Percentiles rank a stretch among this genome's conserved stretches.
Conservation (phyloP, 2,329 filamentous ascomycete genomes). For the Orbilia oligospora region DNA sequence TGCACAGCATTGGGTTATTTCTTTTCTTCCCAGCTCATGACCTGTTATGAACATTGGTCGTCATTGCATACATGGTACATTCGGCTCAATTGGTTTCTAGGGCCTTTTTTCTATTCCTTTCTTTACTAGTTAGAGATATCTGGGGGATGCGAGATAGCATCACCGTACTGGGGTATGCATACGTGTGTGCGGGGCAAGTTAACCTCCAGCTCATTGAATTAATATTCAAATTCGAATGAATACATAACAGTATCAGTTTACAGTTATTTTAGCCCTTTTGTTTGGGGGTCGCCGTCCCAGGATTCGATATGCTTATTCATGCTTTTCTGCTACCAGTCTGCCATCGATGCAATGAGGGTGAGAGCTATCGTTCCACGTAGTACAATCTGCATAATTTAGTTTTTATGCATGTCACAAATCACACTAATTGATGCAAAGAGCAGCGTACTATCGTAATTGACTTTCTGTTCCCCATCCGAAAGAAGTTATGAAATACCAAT, state of each 20-base stretch:
- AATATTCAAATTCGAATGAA: neutral
- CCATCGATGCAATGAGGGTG: conserved; percentile 22
- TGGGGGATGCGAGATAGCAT: conserved; percentile 6
- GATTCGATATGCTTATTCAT: conserved; percentile 26
- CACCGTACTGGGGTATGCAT: conserved; percentile 3
- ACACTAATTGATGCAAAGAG: conserved; percentile 14
- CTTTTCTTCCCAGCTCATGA: neutral
- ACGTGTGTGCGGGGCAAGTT: conserved; percentile 8
- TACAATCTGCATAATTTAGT: conserved; percentile 33
- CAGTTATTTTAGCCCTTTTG: neutral
- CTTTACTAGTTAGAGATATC: neutral
- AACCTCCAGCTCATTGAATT: conserved; percentile 2
- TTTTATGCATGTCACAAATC: conserved; percentile 27
- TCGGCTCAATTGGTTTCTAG: conserved; percentile 13
- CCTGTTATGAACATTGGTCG: conserved; percentile 13
- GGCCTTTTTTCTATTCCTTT: neutral
- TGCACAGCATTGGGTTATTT: conserved; percentile 20
- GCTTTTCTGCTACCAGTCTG: conserved; percentile 1
- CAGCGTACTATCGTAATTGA: conserved; percentile 15
- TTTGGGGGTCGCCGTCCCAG: conserved; percentile 11
- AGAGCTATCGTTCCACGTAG: conserved; percentile 30
- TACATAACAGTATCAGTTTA: conserved; percentile 14
- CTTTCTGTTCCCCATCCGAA: conserved; percentile 22
- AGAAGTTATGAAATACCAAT: conserved; percentile 10
- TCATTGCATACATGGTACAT: conserved; percentile 23